Base-by-base conservation (phyloP, 1,139 yeast species). In the Blastobotrys malaysiensis region DNA sequence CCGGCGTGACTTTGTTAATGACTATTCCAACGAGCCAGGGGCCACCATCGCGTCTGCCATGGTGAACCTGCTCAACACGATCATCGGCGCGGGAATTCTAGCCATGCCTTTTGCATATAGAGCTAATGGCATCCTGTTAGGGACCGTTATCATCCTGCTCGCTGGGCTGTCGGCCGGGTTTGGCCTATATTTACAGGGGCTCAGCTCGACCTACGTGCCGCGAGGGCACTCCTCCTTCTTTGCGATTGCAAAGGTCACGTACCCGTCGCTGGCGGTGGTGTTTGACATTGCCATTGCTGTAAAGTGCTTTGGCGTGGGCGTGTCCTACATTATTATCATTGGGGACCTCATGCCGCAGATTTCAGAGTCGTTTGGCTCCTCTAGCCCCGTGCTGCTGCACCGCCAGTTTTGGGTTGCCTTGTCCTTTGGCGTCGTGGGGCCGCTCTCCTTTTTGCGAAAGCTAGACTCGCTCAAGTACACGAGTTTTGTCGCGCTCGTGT, bases 261-360 rank as follows among this genome's bases (percentile, higher is more conserved):
- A 89, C 66, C 98, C 98, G 0, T 74, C 79, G n/a, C 72, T 90
- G 48, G 82, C 95, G 1, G 84, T 90, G 39, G 70, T 88, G 36
- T 91, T 91, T 72, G 98, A 91, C 70, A 66, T 85, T 14, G 95
- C 96, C 14, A 90, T 91, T 67, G 90, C 93, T 21, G 75, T 90
- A 55, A 96, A 91, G 69, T 88, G 96, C 73, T 91, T 88, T 72
- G 99, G 99, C 13, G 97, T 90, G 5, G 93, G 95, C 1, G 82
- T 93, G 13, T 84, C 95, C 53, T 93, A 95, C 64, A 73, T 93
- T 59, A 95, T 93, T 46, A 82, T 93, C 56, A 83, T 90, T 56
- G 98, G 97, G 9, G 97, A 91, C 66, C 76, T 93, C 59, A 84
- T 91, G 82, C 98, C 98, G 5, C 75, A 73, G 63, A 69, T 75